These are phyloP conservation scores for Ophiostoma piceae DNA, from an alignment of 2,329 filamentous ascomycete species.

Conservation along the genomic window DNA sequence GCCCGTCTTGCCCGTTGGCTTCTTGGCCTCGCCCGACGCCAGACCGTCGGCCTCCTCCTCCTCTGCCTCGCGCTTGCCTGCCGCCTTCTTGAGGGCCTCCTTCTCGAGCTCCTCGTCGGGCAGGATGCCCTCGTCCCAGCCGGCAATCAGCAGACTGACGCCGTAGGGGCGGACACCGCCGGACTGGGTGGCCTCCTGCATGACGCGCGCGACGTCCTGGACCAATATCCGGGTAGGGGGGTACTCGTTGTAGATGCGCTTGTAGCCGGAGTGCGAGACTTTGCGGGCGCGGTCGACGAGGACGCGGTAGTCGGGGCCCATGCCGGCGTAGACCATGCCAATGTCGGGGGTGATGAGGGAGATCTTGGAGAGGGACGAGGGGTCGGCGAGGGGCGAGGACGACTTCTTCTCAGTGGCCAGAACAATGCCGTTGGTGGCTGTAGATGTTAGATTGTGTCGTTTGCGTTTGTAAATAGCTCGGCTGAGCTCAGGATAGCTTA, in stretches of 20 bases:
- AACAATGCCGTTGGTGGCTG: constrained; percentile 97
- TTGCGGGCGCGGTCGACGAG: constrained; percentile 97
- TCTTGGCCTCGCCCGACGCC: constrained; percentile 59
- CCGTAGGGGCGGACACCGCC: constrained; percentile 96
- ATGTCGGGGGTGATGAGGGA: constrained; percentile 98
- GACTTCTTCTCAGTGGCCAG: constrained; percentile 99
- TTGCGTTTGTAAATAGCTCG: neutral
- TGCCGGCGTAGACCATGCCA: constrained; percentile 98
- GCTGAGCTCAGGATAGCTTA: constrained; percentile 37
- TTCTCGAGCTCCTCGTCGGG: constrained; percentile 67
- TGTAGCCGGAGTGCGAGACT: constrained; percentile 96
- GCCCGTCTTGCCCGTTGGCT: constrained; percentile 78
- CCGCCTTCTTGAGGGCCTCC: constrained; percentile 42
- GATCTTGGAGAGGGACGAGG: constrained; percentile 92
- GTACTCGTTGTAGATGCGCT: constrained; percentile 99
- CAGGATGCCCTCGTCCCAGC: constrained; percentile 95
- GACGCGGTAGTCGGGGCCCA: constrained; percentile 97
- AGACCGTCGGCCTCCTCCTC: constrained; percentile 31
- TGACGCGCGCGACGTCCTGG: constrained; percentile 93
- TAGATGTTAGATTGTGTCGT: neutral
- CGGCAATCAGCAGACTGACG: constrained; percentile 89
- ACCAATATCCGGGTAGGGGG: constrained; percentile 99
- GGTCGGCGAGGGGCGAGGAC: constrained; percentile 92
- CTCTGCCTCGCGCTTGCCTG: constrained; percentile 41
- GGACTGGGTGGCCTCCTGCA: constrained; percentile 98